These are phyloP conservation scores for Ophiocordyceps camponoti-leonardi DNA, from an alignment of 2,329 filamentous ascomycete species.

Conservation along the genomic window DNA sequence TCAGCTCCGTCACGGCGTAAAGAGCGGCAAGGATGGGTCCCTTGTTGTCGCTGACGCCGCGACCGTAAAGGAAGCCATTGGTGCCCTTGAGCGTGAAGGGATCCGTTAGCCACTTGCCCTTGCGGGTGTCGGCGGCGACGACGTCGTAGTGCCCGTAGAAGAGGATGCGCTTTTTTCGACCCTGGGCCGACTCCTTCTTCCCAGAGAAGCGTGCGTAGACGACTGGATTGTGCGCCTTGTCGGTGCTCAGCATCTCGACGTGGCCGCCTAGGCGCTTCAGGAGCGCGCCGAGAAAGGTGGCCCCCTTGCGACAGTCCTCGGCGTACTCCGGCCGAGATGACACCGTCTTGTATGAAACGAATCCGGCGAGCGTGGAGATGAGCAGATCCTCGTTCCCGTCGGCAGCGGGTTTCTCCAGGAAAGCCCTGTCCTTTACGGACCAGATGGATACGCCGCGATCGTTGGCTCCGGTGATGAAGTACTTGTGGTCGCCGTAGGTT, in stretches of 20 bases:
- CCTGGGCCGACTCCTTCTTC: slow-evolving; percentile 45
- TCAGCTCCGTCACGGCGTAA: slow-evolving; percentile 80
- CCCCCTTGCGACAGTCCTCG: slow-evolving; percentile 82
- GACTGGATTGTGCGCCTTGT: slow-evolving; percentile 72
- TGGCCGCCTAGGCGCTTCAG: slow-evolving; percentile 86
- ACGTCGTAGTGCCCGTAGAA: slow-evolving; percentile 99
- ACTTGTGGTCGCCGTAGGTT: slow-evolving; percentile 50
- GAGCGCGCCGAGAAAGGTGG: slow-evolving; percentile 73
- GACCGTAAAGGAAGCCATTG: slow-evolving; percentile 85
- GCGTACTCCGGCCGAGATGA: slow-evolving; percentile 75
- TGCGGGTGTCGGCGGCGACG: slow-evolving; percentile 71
- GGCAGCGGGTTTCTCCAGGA: slow-evolving; percentile 15
- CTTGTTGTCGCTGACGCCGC: slow-evolving; percentile 96
- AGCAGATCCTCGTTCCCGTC: slow-evolving; percentile 32
- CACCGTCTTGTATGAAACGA: slow-evolving; percentile 82
- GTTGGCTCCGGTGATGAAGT: slow-evolving; percentile 90
- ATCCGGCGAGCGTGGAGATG: slow-evolving; percentile 61
- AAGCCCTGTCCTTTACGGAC: slow-evolving; percentile 41
- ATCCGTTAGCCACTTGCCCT: slow-evolving; percentile 69
- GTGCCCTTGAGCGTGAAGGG: slow-evolving; percentile 81
- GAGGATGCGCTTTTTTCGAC: slow-evolving; percentile 62
- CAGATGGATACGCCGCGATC: slow-evolving; percentile 81
- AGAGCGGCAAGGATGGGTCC: slow-evolving; percentile 87
- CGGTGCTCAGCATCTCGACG: slow-evolving; percentile 77
- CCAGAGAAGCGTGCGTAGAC: slow-evolving; percentile 79